These are phyloP conservation scores for Mimosa bimucronata DNA, from an alignment of 306 rosid species.

Conservation along the genomic window DNA sequence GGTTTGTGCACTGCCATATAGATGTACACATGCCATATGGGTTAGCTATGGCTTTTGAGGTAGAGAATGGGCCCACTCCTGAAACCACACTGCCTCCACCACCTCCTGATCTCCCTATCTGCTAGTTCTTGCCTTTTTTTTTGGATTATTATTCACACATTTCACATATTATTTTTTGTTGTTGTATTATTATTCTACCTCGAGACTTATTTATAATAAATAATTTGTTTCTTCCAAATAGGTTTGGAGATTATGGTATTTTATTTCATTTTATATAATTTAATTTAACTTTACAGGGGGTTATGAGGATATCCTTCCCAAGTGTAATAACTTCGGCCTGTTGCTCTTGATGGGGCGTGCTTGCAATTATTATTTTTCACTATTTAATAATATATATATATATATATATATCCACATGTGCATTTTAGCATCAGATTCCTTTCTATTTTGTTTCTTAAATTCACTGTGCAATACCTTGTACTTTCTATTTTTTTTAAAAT, in stretches of 20 bases:
- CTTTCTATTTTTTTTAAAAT: neutral
- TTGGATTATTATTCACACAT: too few relatives aligned
- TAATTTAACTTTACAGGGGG: neutral
- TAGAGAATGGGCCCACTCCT: neutral
- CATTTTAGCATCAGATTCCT: neutral
- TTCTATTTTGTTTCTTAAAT: neutral
- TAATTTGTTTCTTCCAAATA: too few relatives aligned
- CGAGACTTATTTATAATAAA: neutral
- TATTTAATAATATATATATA: neutral
- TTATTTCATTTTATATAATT: neutral
- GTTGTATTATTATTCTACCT: neutral
- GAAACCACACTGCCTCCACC: conserved; percentile 44
- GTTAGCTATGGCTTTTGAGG: conserved; percentile 37
- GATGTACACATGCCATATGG: conserved; percentile 57
- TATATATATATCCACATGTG: neutral
- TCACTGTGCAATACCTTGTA: neutral
- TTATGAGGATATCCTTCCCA: neutral
- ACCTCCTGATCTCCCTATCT: conserved; percentile 50
- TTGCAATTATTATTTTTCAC: neutral
- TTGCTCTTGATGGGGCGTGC: neutral
- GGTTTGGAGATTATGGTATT: neutral
- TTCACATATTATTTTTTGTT: too few relatives aligned
- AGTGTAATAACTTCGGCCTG: neutral
- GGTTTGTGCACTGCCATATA: conserved; percentile 54
- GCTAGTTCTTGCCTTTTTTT: conserved; percentile 19